Evolutionary conservation across 2,329 filamentous ascomycete genomes (phyloP).

Genomic region (Cordyceps tenuipes): DNA sequence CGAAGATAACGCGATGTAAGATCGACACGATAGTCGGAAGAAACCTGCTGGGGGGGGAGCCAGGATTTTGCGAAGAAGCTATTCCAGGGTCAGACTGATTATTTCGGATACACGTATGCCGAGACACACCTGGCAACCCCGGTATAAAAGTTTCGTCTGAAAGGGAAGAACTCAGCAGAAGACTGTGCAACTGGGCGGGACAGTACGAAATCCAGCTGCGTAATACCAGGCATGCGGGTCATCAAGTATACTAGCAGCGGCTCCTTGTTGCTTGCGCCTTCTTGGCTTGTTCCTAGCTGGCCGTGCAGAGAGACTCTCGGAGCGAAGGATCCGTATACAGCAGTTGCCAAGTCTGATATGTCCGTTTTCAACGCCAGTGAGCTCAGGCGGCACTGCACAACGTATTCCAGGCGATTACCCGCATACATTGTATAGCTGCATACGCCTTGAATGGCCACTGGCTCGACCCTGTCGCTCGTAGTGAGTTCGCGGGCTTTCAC

Average conservation of each 20-base stretch:
- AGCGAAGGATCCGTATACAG: constrained; percentile 24
- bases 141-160: constrained; percentile 26
- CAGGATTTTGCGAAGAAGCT: constrained; percentile 19
- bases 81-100: constrained; percentile 24
- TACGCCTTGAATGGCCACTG: constrained; percentile 27
- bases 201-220: constrained; percentile 30
- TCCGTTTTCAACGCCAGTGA: constrained; percentile 25
- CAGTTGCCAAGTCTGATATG: constrained; percentile 20
- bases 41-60: background rate
- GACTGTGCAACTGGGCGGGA: constrained; percentile 25
- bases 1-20: background rate
- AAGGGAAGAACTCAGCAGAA: constrained; percentile 23
- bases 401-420: constrained; percentile 24
- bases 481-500: constrained; percentile 21
- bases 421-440: constrained; percentile 34
- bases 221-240: constrained; percentile 25
- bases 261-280: constrained; percentile 19
- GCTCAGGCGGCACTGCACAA: constrained; percentile 31
- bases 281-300: constrained; percentile 17
- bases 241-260: constrained; percentile 29
- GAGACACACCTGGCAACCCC: constrained; percentile 29
- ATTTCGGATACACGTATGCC: constrained; percentile 11
- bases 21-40: background rate
- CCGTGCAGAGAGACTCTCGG: constrained; percentile 22
- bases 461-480: constrained; percentile 21